phyloP scores from a whole-genome alignment of 768 basidiomycete species.

The Lanmaoa rubissima region DNA sequence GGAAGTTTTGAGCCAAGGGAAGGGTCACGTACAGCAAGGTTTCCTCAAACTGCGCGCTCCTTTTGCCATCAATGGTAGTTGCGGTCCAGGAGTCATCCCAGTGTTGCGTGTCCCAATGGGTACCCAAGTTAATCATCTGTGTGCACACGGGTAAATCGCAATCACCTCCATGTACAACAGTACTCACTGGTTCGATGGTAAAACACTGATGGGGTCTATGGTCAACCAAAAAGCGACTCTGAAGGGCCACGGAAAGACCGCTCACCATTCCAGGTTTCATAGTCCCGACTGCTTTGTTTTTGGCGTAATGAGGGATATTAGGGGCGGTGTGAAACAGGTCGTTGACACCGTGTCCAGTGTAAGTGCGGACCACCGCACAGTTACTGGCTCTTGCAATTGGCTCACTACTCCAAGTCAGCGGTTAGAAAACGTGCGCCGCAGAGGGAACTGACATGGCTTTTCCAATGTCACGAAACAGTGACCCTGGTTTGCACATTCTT shows the following conservation, averaged over 20 bases:
- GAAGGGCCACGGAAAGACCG: background rate
- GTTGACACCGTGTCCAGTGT: slow-evolving; percentile 90
- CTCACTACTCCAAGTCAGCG: slow-evolving; percentile 51
- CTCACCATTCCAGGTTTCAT: slow-evolving; percentile 94
- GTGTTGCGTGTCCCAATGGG: slow-evolving; percentile 71
- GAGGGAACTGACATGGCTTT: slow-evolving; percentile 66
- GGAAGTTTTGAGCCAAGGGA: slow-evolving; percentile 1
- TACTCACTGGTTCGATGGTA: slow-evolving; percentile 74
- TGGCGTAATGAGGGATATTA: slow-evolving; percentile 93
- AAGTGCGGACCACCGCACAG: slow-evolving; percentile 89
- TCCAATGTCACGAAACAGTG: slow-evolving; percentile 84
- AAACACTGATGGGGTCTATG: slow-evolving; percentile 45
- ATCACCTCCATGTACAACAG: background rate
- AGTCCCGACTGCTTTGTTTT: slow-evolving; percentile 87
- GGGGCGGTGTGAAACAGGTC: slow-evolving; percentile 81
- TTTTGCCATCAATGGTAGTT: slow-evolving; percentile 85
- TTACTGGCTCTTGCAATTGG: slow-evolving; percentile 78
- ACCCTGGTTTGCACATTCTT: slow-evolving; percentile 89
- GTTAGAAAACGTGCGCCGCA: slow-evolving; percentile 9
- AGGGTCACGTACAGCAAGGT: slow-evolving; percentile 74
- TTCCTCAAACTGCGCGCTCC: slow-evolving; percentile 97
- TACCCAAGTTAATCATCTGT: slow-evolving; percentile 92
- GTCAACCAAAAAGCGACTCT: slow-evolving; percentile 5
- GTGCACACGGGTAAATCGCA: slow-evolving; percentile 9
- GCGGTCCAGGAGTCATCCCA: slow-evolving; percentile 99